Evolutionary conservation across 148 eudicot species (phyloP), one percentile per base, ranked within the genome.

Genomic region (Vaccinium corymbosum): DNA sequence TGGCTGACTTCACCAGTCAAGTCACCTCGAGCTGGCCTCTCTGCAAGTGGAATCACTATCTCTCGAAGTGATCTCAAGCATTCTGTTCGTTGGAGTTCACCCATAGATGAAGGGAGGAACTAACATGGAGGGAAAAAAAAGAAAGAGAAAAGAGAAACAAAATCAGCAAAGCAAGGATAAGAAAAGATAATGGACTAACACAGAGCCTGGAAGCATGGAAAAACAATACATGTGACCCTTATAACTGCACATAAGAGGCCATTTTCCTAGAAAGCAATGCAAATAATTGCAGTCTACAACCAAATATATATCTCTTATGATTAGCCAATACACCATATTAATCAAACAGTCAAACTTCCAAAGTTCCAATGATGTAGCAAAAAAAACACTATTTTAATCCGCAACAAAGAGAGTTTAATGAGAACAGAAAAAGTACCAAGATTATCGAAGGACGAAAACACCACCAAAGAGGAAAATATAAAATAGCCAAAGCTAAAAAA

Each of bases 21-120:
- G 90, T 97, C 99, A 87, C 99, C 99, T 84, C 99, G 94, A 86
- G 93, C 97, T 84, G 99, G 94, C 93, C 98, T 95, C 89, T 97
- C 99, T 66, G 99, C 99, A 85, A 95, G 98, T 84, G 98, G 94
- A 89, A 91, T 79, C 57, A 95, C 93, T 84, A 94, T 89, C 77
- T 95, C 99, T 87, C 92, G 89, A 68, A 97, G 90, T 84, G 98
- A 92, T 85, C 91, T 97, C 80, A 97, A 91, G 85, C 99, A 94
- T 84, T 97, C 99, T 35, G 98, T 90, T 83, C 99, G 89, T 78
- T 97, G 98, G 55, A 95, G 85, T 87, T 97, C 98, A 78, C 95
- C 99, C 3, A 93, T 88, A 83, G 93, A 88, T 53, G 92, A 89
- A 81, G 99, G 94, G 85, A 94, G 94, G 55, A 91, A 95, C 99